Evolutionary conservation across 2,329 filamentous ascomycete genomes (phyloP), one percentile per base, ranked within the genome.

Genomic region (Sarocladium brachiariae): DNA sequence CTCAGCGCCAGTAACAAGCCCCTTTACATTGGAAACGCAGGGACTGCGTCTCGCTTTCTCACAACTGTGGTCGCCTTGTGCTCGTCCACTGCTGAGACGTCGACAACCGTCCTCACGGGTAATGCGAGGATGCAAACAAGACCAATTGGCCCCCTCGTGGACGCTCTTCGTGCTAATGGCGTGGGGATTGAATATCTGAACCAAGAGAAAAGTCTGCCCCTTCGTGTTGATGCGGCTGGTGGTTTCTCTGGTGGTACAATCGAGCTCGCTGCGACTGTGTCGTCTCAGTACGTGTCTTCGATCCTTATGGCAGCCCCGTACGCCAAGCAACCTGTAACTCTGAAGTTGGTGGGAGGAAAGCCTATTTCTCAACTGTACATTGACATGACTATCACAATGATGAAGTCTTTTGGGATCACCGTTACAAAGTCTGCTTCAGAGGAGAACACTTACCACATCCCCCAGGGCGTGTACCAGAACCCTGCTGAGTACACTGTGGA

Each of bases 301-400:
- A 83, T 99, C 56, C 75, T 99, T 49, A 95, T 99, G 89, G 95
- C 90, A 53, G 93, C 93, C 0, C 93, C 93, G 0, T 99, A 97
- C 63, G 93, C 93, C 41, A 96, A 96, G 70, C 84, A 90, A 55
- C 88, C 92, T 0, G 91, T 99, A 33, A 96, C 89, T 0, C 72
- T 99, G 57, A 86, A 84, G 35, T 77, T 99, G 34, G 86, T 97
- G 11, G 93, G 93, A n/a, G 93, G 91, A 51, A 97, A 96, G 67
- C 92, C 93, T 38, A 96, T 99, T 57, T 97, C 92, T 1, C 91
- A 97, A 65, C 83, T 85, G 2, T 99, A 99, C 66, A 97, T 99
- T 61, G 90, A 99, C 65, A 97, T 99, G 92, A 99, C 93, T 2
- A 90, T 95, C 50, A 80, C 90, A 14, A 99, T 99, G 92, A 99